A percentile compares a stretch with the other conserved stretches of the same genome.
These are phyloP conservation scores for Melaleuca alternifolia DNA, from an alignment of 345 rosid genomes.

Conservation along the genomic window DNA sequence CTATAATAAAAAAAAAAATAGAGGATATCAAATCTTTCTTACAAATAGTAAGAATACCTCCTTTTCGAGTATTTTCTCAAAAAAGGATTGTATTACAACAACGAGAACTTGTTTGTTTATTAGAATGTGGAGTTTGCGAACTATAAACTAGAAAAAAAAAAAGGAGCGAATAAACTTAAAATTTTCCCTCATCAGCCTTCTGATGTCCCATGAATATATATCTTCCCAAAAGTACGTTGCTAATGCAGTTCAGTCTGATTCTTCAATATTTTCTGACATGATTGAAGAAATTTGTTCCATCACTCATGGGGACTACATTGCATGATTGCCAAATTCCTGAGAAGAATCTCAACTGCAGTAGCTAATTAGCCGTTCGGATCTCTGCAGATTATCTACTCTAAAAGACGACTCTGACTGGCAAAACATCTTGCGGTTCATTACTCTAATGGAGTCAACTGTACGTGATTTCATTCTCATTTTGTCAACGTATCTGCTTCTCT, in stretches of 20 bases:
- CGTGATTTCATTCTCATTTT: not conserved
- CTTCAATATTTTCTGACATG: not conserved
- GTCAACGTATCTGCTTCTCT: not conserved
- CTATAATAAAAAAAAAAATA: not conserved
- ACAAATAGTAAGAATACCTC: not conserved
- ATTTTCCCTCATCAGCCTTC: not conserved
- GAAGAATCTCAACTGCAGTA: not conserved
- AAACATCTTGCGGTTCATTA: not conserved
- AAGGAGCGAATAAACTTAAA: not conserved
- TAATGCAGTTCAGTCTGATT: not conserved
- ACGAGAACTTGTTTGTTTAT: not conserved
- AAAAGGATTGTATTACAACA: not conserved
- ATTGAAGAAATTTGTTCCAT: not conserved
- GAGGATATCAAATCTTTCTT: not conserved
- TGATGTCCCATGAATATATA: not conserved
- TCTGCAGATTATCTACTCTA: not conserved
- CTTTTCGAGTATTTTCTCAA: not conserved
- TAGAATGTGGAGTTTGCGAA: not conserved
- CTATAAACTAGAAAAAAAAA: not conserved
- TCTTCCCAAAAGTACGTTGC: not conserved
- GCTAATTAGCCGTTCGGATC: not conserved
- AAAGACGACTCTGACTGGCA: not conserved
- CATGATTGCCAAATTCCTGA: not conserved
- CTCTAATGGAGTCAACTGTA: slow-evolving; percentile 2
- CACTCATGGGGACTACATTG: not conserved